Base-by-base conservation (phyloP, 148 eudicot species). In the Arbutus unedo region DNA sequence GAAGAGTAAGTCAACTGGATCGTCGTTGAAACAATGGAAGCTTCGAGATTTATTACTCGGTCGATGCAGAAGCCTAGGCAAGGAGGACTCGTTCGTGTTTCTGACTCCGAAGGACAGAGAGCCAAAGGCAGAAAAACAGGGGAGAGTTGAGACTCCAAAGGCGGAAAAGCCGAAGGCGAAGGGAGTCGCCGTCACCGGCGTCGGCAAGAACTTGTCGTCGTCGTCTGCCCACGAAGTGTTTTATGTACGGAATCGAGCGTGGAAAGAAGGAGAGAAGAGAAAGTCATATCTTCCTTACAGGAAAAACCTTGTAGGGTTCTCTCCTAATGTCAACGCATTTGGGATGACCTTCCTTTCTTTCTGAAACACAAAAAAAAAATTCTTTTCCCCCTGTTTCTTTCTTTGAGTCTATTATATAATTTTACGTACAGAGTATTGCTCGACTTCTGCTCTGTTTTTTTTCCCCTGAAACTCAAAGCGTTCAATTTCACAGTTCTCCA, bases 1-100 rank as follows among this genome's bases (percentile, higher is more conserved):
- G 83, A 91, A 91, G 88, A 87, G 92, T 82, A 82, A 55, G 4
- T 91, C 92, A 8, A 88, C 90, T 8, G 93, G 93, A 79, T 89
- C 90, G 8, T 76, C 76, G 41, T 83, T 84, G 18, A 91, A 81
- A 81, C 78, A 85, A 84, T 91, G 89, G 88, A 87, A 67, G 55
- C 75, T 89, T 19, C 83, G 83, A 38, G 87, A 87, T 82, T 60
- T 60, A 3, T 70, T 87, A 66, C 72, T 89, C 50, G 71, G 87
- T 70, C 86, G 93, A 68, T 86, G 91, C 84, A 89, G 83, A 18
- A 87, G 89, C 49, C 90, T 86, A 45, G 93, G 91, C 13, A 87
- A 84, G 72, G 86, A 91, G 67, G 67, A 60, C 31, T 74, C 84
- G 8, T 79, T 82, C 66, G 83, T 88, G 74, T 76, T 89, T 74